Evolutionary conservation across 2,329 filamentous ascomycete species (phyloP).

Genomic region (Talaromyces sp.): DNA sequence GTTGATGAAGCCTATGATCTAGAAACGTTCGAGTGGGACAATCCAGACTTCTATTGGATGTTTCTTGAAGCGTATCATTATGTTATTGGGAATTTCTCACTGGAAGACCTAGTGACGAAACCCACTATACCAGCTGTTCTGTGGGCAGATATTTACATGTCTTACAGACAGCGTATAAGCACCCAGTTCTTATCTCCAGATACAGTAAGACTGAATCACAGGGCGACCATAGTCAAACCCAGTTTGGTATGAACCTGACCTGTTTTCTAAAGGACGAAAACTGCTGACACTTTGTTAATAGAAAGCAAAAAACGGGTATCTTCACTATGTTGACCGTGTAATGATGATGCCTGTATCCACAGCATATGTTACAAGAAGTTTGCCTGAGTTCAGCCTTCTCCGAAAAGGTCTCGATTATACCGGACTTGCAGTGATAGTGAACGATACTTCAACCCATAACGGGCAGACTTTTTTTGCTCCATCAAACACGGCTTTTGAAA

Average conservation of each 20-base stretch:
- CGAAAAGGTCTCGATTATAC: constrained; percentile 1
- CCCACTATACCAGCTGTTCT: not conserved
- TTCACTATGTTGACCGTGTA: not conserved
- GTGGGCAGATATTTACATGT: not conserved
- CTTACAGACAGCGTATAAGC: not conserved
- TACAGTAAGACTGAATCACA: not conserved
- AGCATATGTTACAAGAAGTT: not conserved
- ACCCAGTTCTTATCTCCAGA: not conserved
- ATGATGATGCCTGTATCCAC: not conserved
- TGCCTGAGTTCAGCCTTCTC: not conserved
- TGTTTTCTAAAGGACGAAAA: not conserved
- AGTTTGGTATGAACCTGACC: not conserved
- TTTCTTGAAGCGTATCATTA: not conserved
- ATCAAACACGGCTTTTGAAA: constrained; percentile 70
- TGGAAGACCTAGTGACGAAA: not conserved
- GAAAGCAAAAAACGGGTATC: not conserved
- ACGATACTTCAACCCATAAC: constrained; percentile 29
- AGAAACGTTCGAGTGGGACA: not conserved
- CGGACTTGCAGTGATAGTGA: not conserved
- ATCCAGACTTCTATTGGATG: not conserved
- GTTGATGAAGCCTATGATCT: not conserved
- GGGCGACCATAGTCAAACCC: not conserved
- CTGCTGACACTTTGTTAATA: not conserved
- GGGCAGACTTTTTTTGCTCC: constrained; percentile 79
- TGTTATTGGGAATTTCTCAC: not conserved